Percentiles rank a stretch among this genome's conserved stretches.
phyloP scores from a whole-genome alignment of 306 rosid species.

The Adenanthera pavonina region DNA sequence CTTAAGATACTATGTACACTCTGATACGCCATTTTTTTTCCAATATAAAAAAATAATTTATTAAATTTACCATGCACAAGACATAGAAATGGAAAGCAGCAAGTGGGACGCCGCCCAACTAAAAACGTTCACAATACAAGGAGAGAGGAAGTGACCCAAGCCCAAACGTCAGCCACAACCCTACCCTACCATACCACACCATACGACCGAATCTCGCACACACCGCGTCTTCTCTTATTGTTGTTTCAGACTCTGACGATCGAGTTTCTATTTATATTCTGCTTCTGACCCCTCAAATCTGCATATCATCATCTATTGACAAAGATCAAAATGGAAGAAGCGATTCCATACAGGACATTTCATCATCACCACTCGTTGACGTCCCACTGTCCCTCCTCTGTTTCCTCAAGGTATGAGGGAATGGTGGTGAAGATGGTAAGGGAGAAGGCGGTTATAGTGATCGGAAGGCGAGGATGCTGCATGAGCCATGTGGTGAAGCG shows the following conservation, averaged over 20 bases:
- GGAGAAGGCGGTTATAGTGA: constrained; percentile 62
- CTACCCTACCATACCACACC: not conserved
- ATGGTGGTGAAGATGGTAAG: constrained; percentile 42
- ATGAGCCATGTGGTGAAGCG: constrained; percentile 70
- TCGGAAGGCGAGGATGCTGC: constrained; percentile 61
- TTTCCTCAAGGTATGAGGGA: not conserved
- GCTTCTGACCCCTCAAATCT: no score
- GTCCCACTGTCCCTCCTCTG: not conserved
- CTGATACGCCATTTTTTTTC: no score
- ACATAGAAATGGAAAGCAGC: not conserved
- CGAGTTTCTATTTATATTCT: no score
- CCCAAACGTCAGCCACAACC: constrained; percentile 44
- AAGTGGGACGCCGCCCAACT: constrained; percentile 48
- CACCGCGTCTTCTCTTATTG: constrained; percentile 42
- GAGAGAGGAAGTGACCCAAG: constrained; percentile 34
- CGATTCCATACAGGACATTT: constrained; percentile 72
- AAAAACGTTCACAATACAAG: not conserved
- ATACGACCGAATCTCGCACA: constrained; percentile 38
- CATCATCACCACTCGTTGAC: not conserved
- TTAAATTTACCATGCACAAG: not conserved
- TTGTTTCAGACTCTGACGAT: not conserved
- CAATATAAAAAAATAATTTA: no score
- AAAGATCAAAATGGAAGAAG: constrained; percentile 61
- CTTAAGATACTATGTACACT: no score
- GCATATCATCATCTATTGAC: not conserved